Base-by-base conservation (phyloP, 768 basidiomycete species). In the Leccinum subgranulosum region DNA sequence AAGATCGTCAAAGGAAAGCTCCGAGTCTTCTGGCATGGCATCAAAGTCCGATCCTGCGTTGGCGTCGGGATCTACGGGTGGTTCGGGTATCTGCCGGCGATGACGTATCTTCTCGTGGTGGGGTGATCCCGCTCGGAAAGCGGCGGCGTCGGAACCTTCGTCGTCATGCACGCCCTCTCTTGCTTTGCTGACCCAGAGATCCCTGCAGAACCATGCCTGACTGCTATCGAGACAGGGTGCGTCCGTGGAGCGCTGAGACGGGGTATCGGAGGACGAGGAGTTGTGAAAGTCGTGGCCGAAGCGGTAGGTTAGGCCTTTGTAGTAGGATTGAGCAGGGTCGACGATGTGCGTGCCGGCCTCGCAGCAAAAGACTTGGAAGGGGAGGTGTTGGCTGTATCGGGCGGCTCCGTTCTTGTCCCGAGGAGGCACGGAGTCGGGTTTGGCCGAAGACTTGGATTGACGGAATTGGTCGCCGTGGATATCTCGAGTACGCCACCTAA, bases 281-380 rank as follows among this genome's bases (percentile, higher is more conserved):
- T 98, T 98, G 69, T 92, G 89, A 70, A 84, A 89, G 63, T 92
- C 84, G 9, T 74, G 76, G 4, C 92, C 94, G 2, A 92, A 82
- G 49, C 94, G 89, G 71, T 99, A 99, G 0, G 68, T 68, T 63
- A 99, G 81, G 45, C 91, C 92, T 43, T 85, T 85, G 78, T 99
- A 99, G 78, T 98, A 99, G 0, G 94, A 91, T 71, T 98, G 95
- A 33, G 82, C 82, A 11, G 97, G 97, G 69, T 99, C 97, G 61
- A 99, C 87, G 68, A 99, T 87, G 70, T 98, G 97, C 1, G 94
- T 95, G 6, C 97, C 97, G 1, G 94, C 89, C 77, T 99, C 97
- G 74, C 97, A 99, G 78, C 97, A 99, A 76, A 97, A 98, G 9
- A 91, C 94, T 71, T 99, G 97, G 79, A 99, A 98, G 4, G 97